Evolutionary conservation across 306 rosid species (phyloP).

Genomic region (Canavalia ensiformis): DNA sequence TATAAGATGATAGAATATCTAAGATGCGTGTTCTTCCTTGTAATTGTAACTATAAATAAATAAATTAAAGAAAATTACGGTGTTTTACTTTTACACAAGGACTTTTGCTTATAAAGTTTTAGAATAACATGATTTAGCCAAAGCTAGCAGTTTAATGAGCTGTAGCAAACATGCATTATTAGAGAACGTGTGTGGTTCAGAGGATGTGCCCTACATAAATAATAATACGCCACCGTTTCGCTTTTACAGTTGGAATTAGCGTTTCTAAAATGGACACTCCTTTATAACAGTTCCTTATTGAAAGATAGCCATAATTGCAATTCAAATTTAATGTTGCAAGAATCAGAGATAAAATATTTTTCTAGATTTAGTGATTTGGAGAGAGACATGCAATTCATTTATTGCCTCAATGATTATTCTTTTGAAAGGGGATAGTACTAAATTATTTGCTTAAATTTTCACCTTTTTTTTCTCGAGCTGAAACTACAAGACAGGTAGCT

Average conservation of each 20-base stretch:
- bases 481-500: not conserved
- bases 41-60: not conserved
- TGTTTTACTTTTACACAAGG: constrained; percentile 11
- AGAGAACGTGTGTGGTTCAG: not conserved
- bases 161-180: constrained; percentile 33
- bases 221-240: not conserved
- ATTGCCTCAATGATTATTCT: constrained; percentile 16
- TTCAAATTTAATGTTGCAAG: not conserved
- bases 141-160: constrained; percentile 21
- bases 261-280: not conserved
- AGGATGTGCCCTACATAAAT: not conserved
- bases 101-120: not conserved
- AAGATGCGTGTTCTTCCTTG: not conserved
- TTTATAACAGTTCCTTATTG: not conserved
- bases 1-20: not conserved
- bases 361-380: constrained; percentile 7
- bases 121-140: not conserved
- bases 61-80: not conserved
- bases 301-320: constrained; percentile 1
- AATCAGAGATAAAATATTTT: not conserved
- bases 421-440: not conserved
- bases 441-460: not conserved
- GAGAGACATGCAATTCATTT: not conserved
- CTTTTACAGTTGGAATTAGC: not conserved
- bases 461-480: not conserved